Conservation (phyloP, 2,329 filamentous ascomycete species). For the Trichoderma endophyticum region DNA sequence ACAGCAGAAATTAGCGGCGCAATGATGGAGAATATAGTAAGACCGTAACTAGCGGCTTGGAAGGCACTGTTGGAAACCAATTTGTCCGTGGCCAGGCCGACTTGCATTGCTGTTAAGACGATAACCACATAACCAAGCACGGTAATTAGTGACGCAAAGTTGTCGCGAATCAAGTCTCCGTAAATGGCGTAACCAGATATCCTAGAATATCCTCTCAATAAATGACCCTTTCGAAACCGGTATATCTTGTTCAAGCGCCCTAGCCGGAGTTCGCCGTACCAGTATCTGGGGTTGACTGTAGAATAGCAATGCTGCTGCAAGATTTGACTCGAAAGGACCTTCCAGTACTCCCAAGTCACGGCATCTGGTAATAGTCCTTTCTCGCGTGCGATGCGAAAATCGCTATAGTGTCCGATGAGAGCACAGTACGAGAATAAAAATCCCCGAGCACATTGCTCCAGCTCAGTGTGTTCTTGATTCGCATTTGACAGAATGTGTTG, state of each 20-base stretch:
- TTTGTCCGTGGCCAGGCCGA: constrained; percentile 38
- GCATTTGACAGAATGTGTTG: constrained; percentile 24
- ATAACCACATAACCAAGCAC: constrained; percentile 43
- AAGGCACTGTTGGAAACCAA: constrained; percentile 37
- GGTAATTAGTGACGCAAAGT: constrained; percentile 40
- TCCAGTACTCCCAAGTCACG: constrained; percentile 36
- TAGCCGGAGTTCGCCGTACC: constrained; percentile 40
- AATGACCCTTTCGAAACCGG: constrained; percentile 23
- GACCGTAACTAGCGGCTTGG: constrained; percentile 44
- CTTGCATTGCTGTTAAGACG: constrained; percentile 49
- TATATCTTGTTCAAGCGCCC: constrained; percentile 42
- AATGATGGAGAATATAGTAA: constrained; percentile 47
- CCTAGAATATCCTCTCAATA: constrained; percentile 24
- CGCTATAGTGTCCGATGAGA: constrained; percentile 38
- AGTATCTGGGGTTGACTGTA: constrained; percentile 35
- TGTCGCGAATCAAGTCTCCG: constrained; percentile 39
- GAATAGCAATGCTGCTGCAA: constrained; percentile 24
- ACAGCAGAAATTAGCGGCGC: constrained; percentile 31
- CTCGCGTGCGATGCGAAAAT: constrained; percentile 36
- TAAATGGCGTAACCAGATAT: constrained; percentile 32
- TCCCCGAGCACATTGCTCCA: constrained; percentile 29
- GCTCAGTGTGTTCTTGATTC: background rate
- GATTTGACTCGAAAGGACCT: constrained; percentile 27
- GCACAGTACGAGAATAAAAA: constrained; percentile 40
- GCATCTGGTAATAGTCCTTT: constrained; percentile 33